These are phyloP conservation scores for Candida chilensis DNA, from an alignment of 805 yeast genomes.

Conservation along the genomic window DNA sequence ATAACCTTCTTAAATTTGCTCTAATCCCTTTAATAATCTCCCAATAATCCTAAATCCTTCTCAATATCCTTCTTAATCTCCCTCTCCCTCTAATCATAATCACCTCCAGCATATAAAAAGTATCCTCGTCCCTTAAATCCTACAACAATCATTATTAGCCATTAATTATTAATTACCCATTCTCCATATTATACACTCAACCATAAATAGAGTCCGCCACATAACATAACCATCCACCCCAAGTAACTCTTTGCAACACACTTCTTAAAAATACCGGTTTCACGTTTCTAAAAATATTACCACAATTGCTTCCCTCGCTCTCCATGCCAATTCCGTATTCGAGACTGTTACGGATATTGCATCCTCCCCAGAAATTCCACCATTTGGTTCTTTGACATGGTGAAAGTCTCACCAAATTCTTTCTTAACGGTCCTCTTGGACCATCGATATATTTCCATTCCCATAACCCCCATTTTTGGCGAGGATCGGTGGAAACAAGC, in stretches of 20 bases:
- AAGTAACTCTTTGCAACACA: conserved; percentile 37
- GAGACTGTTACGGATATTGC: conserved; percentile 66
- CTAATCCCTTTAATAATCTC: too few relatives aligned
- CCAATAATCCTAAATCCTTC: too few relatives aligned
- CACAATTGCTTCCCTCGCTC: conserved; percentile 73
- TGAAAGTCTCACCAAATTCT: conserved; percentile 57
- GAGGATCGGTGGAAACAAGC: conserved; percentile 53
- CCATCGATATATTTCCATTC: conserved; percentile 92
- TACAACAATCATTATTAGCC: too few relatives aligned
- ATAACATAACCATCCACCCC: conserved; percentile 57
- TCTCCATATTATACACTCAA: too few relatives aligned
- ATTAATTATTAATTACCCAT: too few relatives aligned
- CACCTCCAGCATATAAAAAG: too few relatives aligned
- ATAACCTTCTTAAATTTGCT: too few relatives aligned
- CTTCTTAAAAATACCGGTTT: conserved; percentile 42
- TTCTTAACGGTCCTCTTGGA: conserved; percentile 82
- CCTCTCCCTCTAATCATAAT: too few relatives aligned
- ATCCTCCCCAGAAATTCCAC: conserved; percentile 86
- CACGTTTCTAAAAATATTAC: conserved; percentile 45
- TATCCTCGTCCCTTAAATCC: too few relatives aligned
- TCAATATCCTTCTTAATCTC: too few relatives aligned
- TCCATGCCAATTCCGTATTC: conserved; percentile 86
- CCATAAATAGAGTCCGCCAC: conserved; percentile 42
- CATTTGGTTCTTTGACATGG: conserved; percentile 84
- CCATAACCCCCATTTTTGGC: conserved; percentile 83